A percentile compares a stretch with the other conserved stretches of the same genome.
Conservation (phyloP, 1,139 yeast species). For the Taphrina confusa region DNA sequence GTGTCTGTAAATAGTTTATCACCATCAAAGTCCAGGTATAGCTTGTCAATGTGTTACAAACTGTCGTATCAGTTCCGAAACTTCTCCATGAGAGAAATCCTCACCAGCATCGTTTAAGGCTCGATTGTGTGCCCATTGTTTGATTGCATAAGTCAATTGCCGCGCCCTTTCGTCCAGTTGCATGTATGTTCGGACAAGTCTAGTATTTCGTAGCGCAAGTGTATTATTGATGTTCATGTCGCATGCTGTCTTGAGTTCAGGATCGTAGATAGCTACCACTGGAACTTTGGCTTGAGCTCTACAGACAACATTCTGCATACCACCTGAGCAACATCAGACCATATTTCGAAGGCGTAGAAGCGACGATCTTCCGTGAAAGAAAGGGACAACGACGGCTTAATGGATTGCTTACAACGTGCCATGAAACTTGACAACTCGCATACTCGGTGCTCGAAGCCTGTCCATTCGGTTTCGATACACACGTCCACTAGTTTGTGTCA, state of each 20-base stretch:
- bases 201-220: slow-evolving; percentile 42
- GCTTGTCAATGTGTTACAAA: slow-evolving; percentile 41
- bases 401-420: slow-evolving; percentile 39
- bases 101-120: slow-evolving; percentile 42
- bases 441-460: slow-evolving; percentile 29
- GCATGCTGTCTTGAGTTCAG: slow-evolving; percentile 41
- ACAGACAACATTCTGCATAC: slow-evolving; percentile 42
- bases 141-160: slow-evolving; percentile 42
- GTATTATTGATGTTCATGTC: slow-evolving; percentile 43
- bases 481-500: slow-evolving; percentile 39
- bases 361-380: not conserved
- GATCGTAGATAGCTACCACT: slow-evolving; percentile 43
- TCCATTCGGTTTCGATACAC: slow-evolving; percentile 38
- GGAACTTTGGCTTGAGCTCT: slow-evolving; percentile 43
- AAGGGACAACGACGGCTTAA: too few species aligned
- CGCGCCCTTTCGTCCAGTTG: slow-evolving; percentile 42
- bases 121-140: slow-evolving; percentile 43
- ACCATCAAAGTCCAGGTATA: slow-evolving; percentile 43
- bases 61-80: not conserved
- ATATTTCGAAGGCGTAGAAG: not conserved
- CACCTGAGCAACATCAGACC: slow-evolving; percentile 33
- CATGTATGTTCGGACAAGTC: slow-evolving; percentile 41
- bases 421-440: slow-evolving; percentile 40
- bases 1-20: slow-evolving; percentile 42
- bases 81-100: slow-evolving; percentile 34